Percentiles rank a stretch among this genome's conserved stretches.
phyloP scores from a whole-genome alignment of 1,139 yeast genomes.

The Zygosaccharomyces pseudobailii region DNA sequence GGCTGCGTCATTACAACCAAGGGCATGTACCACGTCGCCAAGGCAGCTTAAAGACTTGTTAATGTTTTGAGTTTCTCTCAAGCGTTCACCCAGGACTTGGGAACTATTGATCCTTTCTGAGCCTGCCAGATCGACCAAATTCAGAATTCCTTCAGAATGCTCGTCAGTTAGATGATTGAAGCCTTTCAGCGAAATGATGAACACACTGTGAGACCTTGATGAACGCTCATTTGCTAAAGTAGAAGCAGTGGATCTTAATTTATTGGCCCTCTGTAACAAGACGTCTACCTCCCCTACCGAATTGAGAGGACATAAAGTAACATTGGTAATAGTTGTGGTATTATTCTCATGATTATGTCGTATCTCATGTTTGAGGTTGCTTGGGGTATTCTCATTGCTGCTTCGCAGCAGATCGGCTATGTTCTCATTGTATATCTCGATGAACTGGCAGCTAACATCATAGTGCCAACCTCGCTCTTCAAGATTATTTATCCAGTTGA shows the following conservation, averaged over 20 bases:
- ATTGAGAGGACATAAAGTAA: conserved; percentile 47
- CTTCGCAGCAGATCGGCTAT: conserved; percentile 60
- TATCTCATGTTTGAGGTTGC: conserved; percentile 54
- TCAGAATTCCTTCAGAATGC: conserved; percentile 55
- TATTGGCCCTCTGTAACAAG: conserved; percentile 51
- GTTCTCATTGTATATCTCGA: conserved; percentile 85
- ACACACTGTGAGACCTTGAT: conserved; percentile 68
- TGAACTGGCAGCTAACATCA: conserved; percentile 64
- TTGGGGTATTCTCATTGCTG: conserved; percentile 25
- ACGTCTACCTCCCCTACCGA: conserved; percentile 48
- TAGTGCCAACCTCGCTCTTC: conserved; percentile 62
- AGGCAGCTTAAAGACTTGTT: conserved; percentile 83
- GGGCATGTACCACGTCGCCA: conserved; percentile 84
- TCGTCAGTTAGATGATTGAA: conserved; percentile 48
- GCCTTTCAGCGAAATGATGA: conserved; percentile 60
- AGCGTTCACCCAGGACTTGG: conserved; percentile 72
- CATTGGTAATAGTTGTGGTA: conserved; percentile 57
- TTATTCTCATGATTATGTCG: conserved; percentile 57
- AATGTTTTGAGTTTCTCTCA: conserved; percentile 84
- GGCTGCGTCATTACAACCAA: conserved; percentile 40
- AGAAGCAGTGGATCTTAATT: conserved; percentile 71
- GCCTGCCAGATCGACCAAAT: conserved; percentile 81
- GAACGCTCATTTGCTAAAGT: conserved; percentile 81
- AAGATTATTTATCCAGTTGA: conserved; percentile 50
- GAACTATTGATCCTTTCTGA: conserved; percentile 79